These are phyloP conservation scores for Paraglomus brasilianum DNA, from an alignment of 192 early-diverging fungal genomes.

Conservation along the genomic window DNA sequence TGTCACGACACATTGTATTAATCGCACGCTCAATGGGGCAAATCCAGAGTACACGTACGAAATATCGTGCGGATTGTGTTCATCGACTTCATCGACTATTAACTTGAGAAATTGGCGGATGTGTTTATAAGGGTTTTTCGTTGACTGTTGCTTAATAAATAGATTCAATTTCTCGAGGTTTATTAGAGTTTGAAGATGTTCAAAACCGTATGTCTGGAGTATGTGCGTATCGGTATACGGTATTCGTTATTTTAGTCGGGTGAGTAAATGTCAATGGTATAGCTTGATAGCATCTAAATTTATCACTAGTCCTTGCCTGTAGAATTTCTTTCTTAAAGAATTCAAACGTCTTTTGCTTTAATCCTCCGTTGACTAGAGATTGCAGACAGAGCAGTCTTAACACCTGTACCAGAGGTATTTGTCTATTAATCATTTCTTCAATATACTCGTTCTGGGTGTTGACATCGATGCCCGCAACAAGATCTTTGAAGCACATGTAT, in stretches of 20 bases:
- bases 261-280: neutral
- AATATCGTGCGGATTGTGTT: slow-evolving; percentile 81
- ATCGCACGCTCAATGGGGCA: slow-evolving; percentile 86
- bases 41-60: slow-evolving; percentile 95
- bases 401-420: slow-evolving; percentile 65
- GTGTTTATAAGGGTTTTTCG: slow-evolving; percentile 53
- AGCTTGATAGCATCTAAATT: neutral
- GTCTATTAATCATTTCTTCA: slow-evolving; percentile 83
- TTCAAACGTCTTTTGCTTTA: slow-evolving; percentile 85
- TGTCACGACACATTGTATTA: slow-evolving; percentile 72
- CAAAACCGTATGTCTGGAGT: slow-evolving; percentile 84
- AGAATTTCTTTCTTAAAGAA: slow-evolving; percentile 79
- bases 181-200: slow-evolving; percentile 85
- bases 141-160: slow-evolving; percentile 49
- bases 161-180: slow-evolving; percentile 71
- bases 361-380: slow-evolving; percentile 74
- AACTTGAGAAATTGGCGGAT: slow-evolving; percentile 72
- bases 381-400: slow-evolving; percentile 85
- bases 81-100: slow-evolving; percentile 85
- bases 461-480: slow-evolving; percentile 69
- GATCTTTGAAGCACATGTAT: slow-evolving; percentile 41
- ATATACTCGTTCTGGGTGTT: slow-evolving; percentile 75
- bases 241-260: neutral
- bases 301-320: slow-evolving; percentile 48
- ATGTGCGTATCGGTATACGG: neutral